Percentiles rank a stretch among this genome's conserved stretches.
Evolutionary conservation across 805 yeast genomes (phyloP).

Genomic region (Jamesozyma piceae): DNA sequence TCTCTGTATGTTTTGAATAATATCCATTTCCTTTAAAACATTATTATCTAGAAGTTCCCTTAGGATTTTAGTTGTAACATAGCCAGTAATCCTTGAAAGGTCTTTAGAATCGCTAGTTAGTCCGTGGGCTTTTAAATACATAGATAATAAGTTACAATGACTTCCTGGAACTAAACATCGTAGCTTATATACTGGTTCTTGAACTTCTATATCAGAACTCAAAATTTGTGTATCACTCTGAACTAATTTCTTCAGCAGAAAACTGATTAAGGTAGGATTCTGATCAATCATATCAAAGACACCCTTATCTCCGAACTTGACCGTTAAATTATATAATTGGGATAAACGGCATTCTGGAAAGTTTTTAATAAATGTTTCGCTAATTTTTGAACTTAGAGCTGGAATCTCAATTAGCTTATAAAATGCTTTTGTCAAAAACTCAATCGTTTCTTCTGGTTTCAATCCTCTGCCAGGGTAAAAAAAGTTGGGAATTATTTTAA

Average conservation of each 20-base stretch:
- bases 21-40: background rate
- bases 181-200: background rate
- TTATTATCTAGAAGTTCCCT: constrained; percentile 4
- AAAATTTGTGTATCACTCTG: background rate
- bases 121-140: constrained; percentile 8
- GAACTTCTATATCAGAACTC: too few relatives aligned
- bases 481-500: constrained; percentile 34
- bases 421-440: constrained; percentile 32
- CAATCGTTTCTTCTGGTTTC: constrained; percentile 33
- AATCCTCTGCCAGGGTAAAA: constrained; percentile 31
- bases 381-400: constrained; percentile 16
- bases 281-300: constrained; percentile 7
- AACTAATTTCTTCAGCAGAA: constrained; percentile 11
- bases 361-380: constrained; percentile 7
- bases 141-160: constrained; percentile 13
- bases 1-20: background rate
- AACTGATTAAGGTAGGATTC: constrained; percentile 17
- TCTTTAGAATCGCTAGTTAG: constrained; percentile 4
- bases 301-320: constrained; percentile 11
- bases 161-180: constrained; percentile 9
- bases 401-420: constrained; percentile 29
- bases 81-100: constrained; percentile 11
- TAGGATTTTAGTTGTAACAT: constrained; percentile 7
- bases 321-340: constrained; percentile 13
- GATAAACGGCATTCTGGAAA: constrained; percentile 29